These are phyloP conservation scores for Monosporascus ibericus DNA, from an alignment of 2,329 filamentous ascomycete genomes.

Conservation along the genomic window DNA sequence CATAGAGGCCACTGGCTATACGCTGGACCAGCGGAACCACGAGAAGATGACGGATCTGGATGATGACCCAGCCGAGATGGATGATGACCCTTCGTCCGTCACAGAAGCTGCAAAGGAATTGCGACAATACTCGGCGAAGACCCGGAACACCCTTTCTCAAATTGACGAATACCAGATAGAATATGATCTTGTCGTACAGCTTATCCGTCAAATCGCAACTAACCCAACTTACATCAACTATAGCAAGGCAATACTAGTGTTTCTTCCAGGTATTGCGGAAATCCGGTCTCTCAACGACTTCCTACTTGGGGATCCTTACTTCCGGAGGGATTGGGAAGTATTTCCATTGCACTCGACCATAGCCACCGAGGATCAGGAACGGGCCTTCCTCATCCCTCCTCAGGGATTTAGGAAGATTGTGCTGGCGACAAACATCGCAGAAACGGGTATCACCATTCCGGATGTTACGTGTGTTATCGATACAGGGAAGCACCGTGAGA, in stretches of 20 bases:
- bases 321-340: slow-evolving; percentile 73
- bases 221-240: slow-evolving; percentile 61
- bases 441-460: slow-evolving; percentile 97
- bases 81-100: slow-evolving; percentile 44
- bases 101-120: slow-evolving; percentile 59
- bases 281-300: slow-evolving; percentile 85
- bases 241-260: slow-evolving; percentile 90
- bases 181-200: slow-evolving; percentile 74
- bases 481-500: slow-evolving; percentile 93
- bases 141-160: slow-evolving; percentile 65
- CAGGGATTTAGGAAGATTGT: slow-evolving; percentile 85
- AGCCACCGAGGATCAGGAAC: slow-evolving; percentile 92
- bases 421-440: slow-evolving; percentile 94
- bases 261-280: slow-evolving; percentile 89
- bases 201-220: slow-evolving; percentile 71
- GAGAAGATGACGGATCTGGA: slow-evolving; percentile 58
- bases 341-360: slow-evolving; percentile 92
- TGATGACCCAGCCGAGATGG: slow-evolving; percentile 49
- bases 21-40: slow-evolving; percentile 41
- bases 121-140: slow-evolving; percentile 68
- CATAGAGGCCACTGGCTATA: slow-evolving; percentile 77
- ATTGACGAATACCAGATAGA: slow-evolving; percentile 91
- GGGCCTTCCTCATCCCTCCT: slow-evolving; percentile 81
- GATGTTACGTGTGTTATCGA: slow-evolving; percentile 97
- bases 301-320: slow-evolving; percentile 68